These are phyloP conservation scores for Aspergillus sp. DNA, from an alignment of 2,329 filamentous ascomycete species.

Conservation along the genomic window DNA sequence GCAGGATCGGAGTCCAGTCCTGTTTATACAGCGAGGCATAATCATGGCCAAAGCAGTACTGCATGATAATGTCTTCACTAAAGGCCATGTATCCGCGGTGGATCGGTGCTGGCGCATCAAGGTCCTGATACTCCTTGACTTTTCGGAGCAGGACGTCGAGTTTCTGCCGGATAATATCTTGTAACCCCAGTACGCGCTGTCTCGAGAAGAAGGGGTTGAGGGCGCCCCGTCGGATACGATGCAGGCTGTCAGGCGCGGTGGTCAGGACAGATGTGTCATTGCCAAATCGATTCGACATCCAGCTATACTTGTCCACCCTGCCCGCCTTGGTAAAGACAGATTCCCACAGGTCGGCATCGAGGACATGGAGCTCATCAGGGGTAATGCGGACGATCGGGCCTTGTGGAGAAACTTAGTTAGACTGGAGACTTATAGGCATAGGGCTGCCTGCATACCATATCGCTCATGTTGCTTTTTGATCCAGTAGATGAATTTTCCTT, in stretches of 20 bases:
- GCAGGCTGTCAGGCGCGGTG: slow-evolving; percentile 39
- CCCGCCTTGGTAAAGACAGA: slow-evolving; percentile 15
- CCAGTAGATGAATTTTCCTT: slow-evolving; percentile 18
- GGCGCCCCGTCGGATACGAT: slow-evolving; percentile 41
- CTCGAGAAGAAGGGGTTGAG: slow-evolving; percentile 47
- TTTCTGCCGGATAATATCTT: slow-evolving; percentile 24
- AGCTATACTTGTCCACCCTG: slow-evolving; percentile 15
- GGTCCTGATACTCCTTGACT: slow-evolving; percentile 10
- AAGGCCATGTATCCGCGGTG: slow-evolving; percentile 18
- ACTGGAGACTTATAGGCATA: too few relatives aligned
- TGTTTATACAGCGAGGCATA: slow-evolving; percentile 11
- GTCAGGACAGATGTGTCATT: slow-evolving; percentile 17
- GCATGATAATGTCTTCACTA: slow-evolving; percentile 17
- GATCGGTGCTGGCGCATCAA: slow-evolving; percentile 11
- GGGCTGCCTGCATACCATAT: slow-evolving; percentile 9
- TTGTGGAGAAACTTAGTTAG: neutral
- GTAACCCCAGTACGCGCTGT: slow-evolving; percentile 33
- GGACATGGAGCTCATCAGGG: slow-evolving; percentile 17
- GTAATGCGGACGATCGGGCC: slow-evolving; percentile 20
- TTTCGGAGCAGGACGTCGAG: slow-evolving; percentile 11
- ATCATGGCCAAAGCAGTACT: slow-evolving; percentile 13
- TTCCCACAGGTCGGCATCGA: slow-evolving; percentile 16
- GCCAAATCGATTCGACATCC: slow-evolving; percentile 15
- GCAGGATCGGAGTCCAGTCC: slow-evolving; percentile 12
- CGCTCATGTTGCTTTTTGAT: slow-evolving; percentile 14